Base-by-base conservation (phyloP, 1,284 basidiomycete genomes). In the Trichosporon ovoides region DNA sequence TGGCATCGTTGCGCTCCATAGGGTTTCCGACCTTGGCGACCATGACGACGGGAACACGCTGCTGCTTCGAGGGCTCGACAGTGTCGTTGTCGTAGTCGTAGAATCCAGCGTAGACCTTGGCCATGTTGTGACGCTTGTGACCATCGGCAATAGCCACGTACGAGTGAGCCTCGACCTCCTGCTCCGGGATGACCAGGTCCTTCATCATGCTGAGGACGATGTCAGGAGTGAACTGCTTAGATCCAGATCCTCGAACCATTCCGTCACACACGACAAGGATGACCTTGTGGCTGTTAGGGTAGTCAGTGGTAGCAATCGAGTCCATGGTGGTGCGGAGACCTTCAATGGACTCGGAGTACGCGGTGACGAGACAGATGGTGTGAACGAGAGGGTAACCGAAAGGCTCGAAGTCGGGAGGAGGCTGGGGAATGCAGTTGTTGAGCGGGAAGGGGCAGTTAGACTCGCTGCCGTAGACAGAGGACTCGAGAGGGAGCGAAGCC, bases 111-210 rank as follows among this genome's bases (percentile, higher is more conserved):
- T 89, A 98, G 48, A 98, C 93, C 80, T 95, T 95, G 60, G 95
- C 95, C 93, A 96, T 96, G 78, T 98, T 99, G 82, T 98, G 95
- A 20, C 91, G 84, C 81, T 98, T 98, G 81, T 97, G 91, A 33
- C 96, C 96, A 75, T 98, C 94, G 22, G 96, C 96, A 69, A 98
- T 98, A 60, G 96, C 93, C 48, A 98, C 92, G 73, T 98, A 99
- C 52, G 93, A 96, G 71, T 96, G 89, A 9, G 93, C 81, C 74
- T 97, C 91, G 52, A 98, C 92, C 60, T 98, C 91, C 35, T 87
- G 81, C 0, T 86, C 83, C 0, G 85, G 80, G 16, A 91, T 82
- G 60, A 97, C 80, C 57, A 97, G 85, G 48, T 98, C 94, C 79
- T 89, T 93, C 96, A 99, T 98, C 96, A 98, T 98, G 51, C 84